Conservation (phyloP, 345 rosid genomes). For the Ceriops tagal region DNA sequence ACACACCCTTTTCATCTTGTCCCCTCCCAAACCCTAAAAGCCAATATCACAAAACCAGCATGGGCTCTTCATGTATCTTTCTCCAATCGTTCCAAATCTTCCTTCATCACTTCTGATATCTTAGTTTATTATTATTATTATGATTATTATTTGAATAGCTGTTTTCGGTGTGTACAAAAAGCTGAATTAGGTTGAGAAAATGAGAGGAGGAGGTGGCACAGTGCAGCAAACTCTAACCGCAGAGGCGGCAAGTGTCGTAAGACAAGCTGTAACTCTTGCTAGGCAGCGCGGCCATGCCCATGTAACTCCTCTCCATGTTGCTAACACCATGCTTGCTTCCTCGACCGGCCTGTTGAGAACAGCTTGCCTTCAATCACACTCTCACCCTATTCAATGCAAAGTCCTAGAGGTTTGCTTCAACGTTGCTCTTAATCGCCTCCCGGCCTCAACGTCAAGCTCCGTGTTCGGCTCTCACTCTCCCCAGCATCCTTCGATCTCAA, state of each 20-base stretch:
- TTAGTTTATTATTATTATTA: neutral
- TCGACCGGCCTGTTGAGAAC: slow-evolving; percentile 49
- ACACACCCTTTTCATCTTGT: neutral
- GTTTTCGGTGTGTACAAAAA: neutral
- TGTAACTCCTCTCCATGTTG: slow-evolving; percentile 54
- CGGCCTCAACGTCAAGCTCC: slow-evolving; percentile 45
- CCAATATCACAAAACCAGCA: neutral
- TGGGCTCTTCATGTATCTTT: too few relatives aligned
- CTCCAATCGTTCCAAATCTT: neutral
- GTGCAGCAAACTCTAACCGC: slow-evolving; percentile 32
- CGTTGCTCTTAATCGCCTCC: slow-evolving; percentile 72
- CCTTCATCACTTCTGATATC: neutral
- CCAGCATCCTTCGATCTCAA: slow-evolving; percentile 54
- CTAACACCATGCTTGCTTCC: slow-evolving; percentile 55
- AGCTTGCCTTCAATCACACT: slow-evolving; percentile 68
- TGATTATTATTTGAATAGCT: neutral
- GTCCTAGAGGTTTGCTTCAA: slow-evolving; percentile 83
- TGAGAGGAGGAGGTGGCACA: slow-evolving; percentile 35
- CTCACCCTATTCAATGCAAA: slow-evolving; percentile 64
- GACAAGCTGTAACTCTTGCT: slow-evolving; percentile 29
- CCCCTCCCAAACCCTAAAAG: neutral
- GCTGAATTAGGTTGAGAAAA: neutral
- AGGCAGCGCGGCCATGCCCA: slow-evolving; percentile 32
- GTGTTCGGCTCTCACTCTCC: slow-evolving; percentile 30
- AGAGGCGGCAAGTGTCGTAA: slow-evolving; percentile 27